Conservation (phyloP, 192 early-diverging fungal genomes). For the Geranomyces variabilis region DNA sequence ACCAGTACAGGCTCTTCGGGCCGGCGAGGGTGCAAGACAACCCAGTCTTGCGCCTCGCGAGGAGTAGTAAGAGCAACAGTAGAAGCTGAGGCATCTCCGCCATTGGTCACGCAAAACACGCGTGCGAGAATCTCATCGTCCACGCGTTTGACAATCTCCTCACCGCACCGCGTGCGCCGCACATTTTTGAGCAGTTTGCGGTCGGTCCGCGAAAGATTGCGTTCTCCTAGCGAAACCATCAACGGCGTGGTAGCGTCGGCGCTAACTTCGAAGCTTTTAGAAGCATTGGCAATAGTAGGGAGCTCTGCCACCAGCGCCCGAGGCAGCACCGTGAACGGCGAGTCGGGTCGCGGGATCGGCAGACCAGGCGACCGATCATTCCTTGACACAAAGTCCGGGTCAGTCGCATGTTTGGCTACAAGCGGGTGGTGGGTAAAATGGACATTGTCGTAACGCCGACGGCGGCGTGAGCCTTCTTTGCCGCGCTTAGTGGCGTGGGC, state of each 20-base stretch:
- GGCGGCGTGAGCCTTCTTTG: constrained; percentile 29
- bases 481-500: constrained; percentile 15
- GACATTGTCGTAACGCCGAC: constrained; percentile 38
- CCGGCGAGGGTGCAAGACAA: neutral
- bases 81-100: neutral
- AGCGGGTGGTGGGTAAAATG: constrained; percentile 34
- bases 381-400: constrained; percentile 5
- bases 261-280: too few species aligned
- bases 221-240: constrained; percentile 14
- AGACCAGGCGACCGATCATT: constrained; percentile 17
- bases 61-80: neutral
- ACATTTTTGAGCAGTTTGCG: constrained; percentile 8
- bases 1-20: neutral
- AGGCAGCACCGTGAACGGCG: constrained; percentile 20
- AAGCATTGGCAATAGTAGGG: neutral
- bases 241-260: neutral
- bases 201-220: constrained; percentile 14
- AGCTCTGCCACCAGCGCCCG: neutral
- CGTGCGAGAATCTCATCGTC: constrained; percentile 23
- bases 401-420: constrained; percentile 2
- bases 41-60: too few species aligned
- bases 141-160: constrained; percentile 25
- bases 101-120: neutral
- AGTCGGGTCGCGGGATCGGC: constrained; percentile 17
- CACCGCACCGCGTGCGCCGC: constrained; percentile 11